These are phyloP conservation scores for Phoenix roebelenii DNA, from an alignment of 176 grass and related monocot genomes.

Conservation along the genomic window DNA sequence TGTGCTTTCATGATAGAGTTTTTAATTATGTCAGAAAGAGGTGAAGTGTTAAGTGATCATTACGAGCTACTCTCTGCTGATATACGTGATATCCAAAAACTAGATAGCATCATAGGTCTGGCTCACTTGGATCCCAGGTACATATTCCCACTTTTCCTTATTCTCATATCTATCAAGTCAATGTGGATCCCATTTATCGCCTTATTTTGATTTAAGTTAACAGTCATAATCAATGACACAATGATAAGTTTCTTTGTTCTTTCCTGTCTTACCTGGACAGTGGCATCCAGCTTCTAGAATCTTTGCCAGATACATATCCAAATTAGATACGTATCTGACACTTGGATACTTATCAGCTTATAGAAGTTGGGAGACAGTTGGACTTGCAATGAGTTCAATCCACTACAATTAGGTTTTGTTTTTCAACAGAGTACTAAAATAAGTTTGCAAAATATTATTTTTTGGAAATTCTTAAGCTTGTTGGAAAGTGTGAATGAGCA, in stretches of 20 bases:
- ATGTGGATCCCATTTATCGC: background rate
- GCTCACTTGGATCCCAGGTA: slow-evolving; percentile 75
- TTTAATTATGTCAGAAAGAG: slow-evolving; percentile 61
- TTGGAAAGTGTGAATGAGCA: too few species aligned
- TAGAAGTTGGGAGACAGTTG: too few species aligned
- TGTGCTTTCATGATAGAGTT: slow-evolving; percentile 3
- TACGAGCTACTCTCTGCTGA: slow-evolving; percentile 87
- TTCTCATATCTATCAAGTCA: background rate
- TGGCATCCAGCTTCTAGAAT: too few species aligned
- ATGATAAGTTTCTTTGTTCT: too few species aligned
- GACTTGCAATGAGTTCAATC: too few species aligned
- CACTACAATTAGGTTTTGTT: too few species aligned
- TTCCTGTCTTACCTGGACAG: too few species aligned
- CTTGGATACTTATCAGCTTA: slow-evolving; percentile 7
- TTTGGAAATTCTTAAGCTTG: too few species aligned
- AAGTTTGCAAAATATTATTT: too few species aligned
- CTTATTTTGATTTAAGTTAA: background rate
- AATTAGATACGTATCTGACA: background rate
- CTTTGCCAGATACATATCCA: too few species aligned
- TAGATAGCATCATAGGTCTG: slow-evolving; percentile 60
- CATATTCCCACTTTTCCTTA: slow-evolving; percentile 1
- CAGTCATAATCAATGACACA: too few species aligned
- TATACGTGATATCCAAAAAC: slow-evolving; percentile 62
- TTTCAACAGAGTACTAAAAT: too few species aligned
- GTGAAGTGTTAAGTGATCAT: slow-evolving; percentile 67